Base-by-base conservation (phyloP, 768 basidiomycete genomes). In the Macrocybe gigantea region DNA sequence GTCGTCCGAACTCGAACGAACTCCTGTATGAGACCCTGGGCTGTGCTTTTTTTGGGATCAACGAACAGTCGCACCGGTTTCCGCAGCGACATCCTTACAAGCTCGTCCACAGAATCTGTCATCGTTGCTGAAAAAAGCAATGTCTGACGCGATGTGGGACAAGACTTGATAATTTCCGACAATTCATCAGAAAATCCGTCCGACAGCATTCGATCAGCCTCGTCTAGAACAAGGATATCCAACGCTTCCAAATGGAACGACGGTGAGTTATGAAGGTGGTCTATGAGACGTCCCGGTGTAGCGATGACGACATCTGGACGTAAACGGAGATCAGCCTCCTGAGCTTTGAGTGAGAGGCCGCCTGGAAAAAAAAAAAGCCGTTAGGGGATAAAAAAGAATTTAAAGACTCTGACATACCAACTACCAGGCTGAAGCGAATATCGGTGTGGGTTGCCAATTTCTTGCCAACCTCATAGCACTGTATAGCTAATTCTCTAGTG, bases 71-170 rank as follows among this genome's bases (percentile, higher is more conserved):
- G 79, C 7, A 94, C 90, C 5, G 96, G 96, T 62, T 87, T 93
- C 63, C 92, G 87, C 42, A 98, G 69, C 9, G 90, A 91, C 77
- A 98, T 86, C 59, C 83, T 84, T 49, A 98, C 88, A 41, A 99
- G 78, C 60, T 93, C 86, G 57, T 96, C 91, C 7, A 98, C 88
- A 1, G 88, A 87, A 64, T 99, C 96, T 4, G 94, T 97, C 88
- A 98, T 98, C 1, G 96, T 99, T 2, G 96, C 96, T 1, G 93
- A 96, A 68, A 99, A 99, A 34, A 99, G 75, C 93, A 99, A 95
- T 3, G 96, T 98, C 63, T 98, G 96, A 34, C 96, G 80, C 22
- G 87, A 86, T 14, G 66, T 66, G 1, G 93, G 93, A 61, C 93
- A 96, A 12, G 88, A 79, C 57, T 84, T 85, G 67, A 98, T 83